Conservation (phyloP, 2,329 filamentous ascomycete genomes). For the Cladophialophora carrionii region DNA sequence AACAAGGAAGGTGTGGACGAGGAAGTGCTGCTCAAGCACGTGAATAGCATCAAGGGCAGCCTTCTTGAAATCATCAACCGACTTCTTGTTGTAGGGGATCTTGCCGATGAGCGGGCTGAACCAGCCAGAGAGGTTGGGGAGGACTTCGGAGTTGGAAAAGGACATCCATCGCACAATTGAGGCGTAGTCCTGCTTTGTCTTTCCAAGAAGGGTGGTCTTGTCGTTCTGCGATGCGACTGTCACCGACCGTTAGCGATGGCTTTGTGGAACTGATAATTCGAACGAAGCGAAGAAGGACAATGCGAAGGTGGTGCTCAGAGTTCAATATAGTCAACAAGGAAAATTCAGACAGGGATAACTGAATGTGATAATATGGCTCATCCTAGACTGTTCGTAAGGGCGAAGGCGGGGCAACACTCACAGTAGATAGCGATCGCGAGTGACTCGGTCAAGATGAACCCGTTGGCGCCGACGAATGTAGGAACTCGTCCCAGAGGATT, state of each 20-base stretch:
- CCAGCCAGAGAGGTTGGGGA: slow-evolving; percentile 74
- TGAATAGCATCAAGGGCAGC: slow-evolving; percentile 67
- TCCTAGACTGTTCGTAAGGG: slow-evolving; percentile 54
- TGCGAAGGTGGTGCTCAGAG: slow-evolving; percentile 64
- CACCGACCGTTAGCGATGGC: slow-evolving; percentile 23
- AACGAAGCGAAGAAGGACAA: slow-evolving; percentile 11
- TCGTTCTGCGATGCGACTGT: slow-evolving; percentile 98
- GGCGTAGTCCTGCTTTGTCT: slow-evolving; percentile 99
- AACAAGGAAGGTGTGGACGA: slow-evolving; percentile 93
- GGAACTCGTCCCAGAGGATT: slow-evolving; percentile 91
- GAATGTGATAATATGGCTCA: slow-evolving; percentile 70
- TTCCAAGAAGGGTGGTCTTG: slow-evolving; percentile 98
- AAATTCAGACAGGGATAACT: slow-evolving; percentile 99
- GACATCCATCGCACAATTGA: slow-evolving; percentile 99
- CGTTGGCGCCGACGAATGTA: slow-evolving; percentile 88
- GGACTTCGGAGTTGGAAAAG: slow-evolving; percentile 87
- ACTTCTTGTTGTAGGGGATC: slow-evolving; percentile 96
- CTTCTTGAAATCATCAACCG: slow-evolving; percentile 78
- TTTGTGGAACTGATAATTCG: slow-evolving; percentile 1
- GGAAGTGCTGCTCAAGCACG: slow-evolving; percentile 83
- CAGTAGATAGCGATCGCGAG: slow-evolving; percentile 97
- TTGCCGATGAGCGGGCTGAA: slow-evolving; percentile 82
- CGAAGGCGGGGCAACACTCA: slow-evolving; percentile 52
- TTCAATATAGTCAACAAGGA: slow-evolving; percentile 87
- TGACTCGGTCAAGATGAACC: slow-evolving; percentile 83